Conservation (phyloP, 768 basidiomycete genomes). For the Leccinum subgranulosum region DNA sequence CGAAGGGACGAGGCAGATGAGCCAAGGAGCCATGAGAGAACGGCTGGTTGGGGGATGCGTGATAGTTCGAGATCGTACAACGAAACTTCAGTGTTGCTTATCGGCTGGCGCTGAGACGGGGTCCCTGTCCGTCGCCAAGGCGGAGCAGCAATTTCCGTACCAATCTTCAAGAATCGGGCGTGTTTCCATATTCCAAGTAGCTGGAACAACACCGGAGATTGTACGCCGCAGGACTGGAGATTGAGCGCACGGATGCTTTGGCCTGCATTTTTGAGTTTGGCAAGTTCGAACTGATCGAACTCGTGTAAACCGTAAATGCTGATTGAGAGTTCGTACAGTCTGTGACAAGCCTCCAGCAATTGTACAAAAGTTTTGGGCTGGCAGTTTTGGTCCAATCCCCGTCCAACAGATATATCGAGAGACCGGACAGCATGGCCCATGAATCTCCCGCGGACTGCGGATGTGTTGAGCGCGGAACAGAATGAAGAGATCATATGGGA, state of each 20-base stretch:
- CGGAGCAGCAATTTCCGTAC: constrained; percentile 34
- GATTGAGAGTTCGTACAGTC: constrained; percentile 35
- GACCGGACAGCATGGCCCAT: constrained; percentile 20
- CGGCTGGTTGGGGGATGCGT: constrained; percentile 30
- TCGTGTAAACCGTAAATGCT: constrained; percentile 24
- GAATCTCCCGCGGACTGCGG: constrained; percentile 13
- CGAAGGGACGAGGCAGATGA: constrained; percentile 34
- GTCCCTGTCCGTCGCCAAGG: constrained; percentile 28
- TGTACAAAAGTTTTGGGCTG: constrained; percentile 10
- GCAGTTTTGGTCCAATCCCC: constrained; percentile 1
- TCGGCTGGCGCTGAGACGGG: constrained; percentile 6
- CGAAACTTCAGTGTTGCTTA: constrained; percentile 2
- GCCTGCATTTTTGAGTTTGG: constrained; percentile 21
- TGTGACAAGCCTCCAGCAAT: constrained; percentile 27
- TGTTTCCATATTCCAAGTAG: constrained; percentile 37
- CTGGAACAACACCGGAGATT: constrained; percentile 44
- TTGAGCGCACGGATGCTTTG: constrained; percentile 32
- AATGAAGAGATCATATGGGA: constrained; percentile 7
- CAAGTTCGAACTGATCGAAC: constrained; percentile 26
- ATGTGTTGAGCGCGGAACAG: constrained; percentile 12
- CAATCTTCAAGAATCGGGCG: constrained; percentile 38
- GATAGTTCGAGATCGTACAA: constrained; percentile 42
- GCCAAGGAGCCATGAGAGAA: constrained; percentile 40
- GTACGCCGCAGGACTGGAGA: constrained; percentile 34
- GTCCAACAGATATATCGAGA: constrained; percentile 21